phyloP scores from a whole-genome alignment of 352 stramenopile genomes.

The Globisporangium iwayamae region DNA sequence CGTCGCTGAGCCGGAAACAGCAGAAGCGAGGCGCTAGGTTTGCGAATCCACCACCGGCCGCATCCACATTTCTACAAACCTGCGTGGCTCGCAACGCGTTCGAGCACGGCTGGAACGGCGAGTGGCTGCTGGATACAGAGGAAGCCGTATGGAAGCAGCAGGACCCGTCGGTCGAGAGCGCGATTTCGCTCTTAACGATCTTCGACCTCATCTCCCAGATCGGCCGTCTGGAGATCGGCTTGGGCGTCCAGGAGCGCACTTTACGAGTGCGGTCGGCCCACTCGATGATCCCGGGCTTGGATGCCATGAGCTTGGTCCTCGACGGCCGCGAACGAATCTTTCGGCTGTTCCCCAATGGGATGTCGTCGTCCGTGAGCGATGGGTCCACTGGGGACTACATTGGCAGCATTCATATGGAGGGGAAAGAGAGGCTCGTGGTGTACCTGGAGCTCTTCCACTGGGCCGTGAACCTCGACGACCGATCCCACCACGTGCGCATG shows the following conservation, averaged over 20 bases:
- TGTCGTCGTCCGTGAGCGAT: conserved; percentile 28
- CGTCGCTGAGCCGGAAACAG: background rate
- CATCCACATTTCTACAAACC: conserved; percentile 3
- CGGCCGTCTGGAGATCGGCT: conserved; percentile 32
- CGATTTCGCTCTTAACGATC: conserved; percentile 39
- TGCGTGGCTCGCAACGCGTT: conserved; percentile 24
- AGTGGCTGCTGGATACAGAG: conserved; percentile 55
- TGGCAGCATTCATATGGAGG: conserved; percentile 48
- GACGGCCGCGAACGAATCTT: conserved; percentile 61
- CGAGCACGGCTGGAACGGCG: conserved; percentile 42
- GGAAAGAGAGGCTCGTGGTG: conserved; percentile 33
- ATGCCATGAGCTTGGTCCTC: conserved; percentile 48
- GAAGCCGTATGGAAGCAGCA: conserved; percentile 32
- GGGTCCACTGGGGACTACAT: conserved; percentile 52
- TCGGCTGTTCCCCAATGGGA: conserved; percentile 52
- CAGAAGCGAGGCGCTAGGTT: background rate
- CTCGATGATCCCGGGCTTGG: conserved; percentile 23
- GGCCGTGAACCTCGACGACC: conserved; percentile 21
- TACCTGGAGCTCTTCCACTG: conserved; percentile 52
- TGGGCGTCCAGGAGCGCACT: conserved; percentile 34
- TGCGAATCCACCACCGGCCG: background rate
- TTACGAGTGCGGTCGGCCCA: conserved; percentile 33
- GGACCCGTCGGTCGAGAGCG: conserved; percentile 12
- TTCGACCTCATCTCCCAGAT: conserved; percentile 52
- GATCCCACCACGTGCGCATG: conserved; percentile 42